phyloP scores from a whole-genome alignment of 108 stramenopile species.

The Discostella stelligeroides region DNA sequence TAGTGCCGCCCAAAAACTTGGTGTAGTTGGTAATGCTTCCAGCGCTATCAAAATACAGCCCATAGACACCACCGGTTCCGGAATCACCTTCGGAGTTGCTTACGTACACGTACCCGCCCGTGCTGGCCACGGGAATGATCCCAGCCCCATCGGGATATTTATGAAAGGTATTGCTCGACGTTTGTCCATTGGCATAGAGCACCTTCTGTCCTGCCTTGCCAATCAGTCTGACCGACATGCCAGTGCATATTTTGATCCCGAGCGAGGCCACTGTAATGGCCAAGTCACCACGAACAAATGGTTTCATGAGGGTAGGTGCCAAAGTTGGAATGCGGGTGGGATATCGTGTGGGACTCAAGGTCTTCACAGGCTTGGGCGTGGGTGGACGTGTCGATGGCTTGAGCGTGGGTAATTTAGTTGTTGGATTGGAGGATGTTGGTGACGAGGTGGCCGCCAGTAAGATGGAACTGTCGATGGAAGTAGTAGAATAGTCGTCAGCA shows the following conservation, averaged over 20 bases:
- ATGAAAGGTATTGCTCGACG: neutral
- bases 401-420: no score
- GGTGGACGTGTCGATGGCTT: no score
- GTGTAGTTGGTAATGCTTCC: slow-evolving; percentile 49
- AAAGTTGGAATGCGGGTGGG: no score
- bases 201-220: neutral
- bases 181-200: neutral
- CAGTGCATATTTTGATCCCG: slow-evolving; percentile 5
- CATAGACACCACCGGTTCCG: slow-evolving; percentile 48
- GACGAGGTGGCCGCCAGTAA: no score
- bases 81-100: slow-evolving; percentile 36
- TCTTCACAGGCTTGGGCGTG: no score
- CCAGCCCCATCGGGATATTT: neutral
- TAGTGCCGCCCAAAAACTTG: slow-evolving; percentile 33
- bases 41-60: slow-evolving; percentile 39
- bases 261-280: neutral
- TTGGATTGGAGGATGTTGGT: no score
- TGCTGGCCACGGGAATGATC: neutral
- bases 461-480: no score
- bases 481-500: no score
- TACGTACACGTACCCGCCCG: slow-evolving; percentile 43
- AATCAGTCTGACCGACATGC: neutral
- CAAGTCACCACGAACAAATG: neutral
- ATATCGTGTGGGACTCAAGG: no score
- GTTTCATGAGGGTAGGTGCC: no score